Conservation (phyloP, 345 rosid species). For the Salix caprea region DNA sequence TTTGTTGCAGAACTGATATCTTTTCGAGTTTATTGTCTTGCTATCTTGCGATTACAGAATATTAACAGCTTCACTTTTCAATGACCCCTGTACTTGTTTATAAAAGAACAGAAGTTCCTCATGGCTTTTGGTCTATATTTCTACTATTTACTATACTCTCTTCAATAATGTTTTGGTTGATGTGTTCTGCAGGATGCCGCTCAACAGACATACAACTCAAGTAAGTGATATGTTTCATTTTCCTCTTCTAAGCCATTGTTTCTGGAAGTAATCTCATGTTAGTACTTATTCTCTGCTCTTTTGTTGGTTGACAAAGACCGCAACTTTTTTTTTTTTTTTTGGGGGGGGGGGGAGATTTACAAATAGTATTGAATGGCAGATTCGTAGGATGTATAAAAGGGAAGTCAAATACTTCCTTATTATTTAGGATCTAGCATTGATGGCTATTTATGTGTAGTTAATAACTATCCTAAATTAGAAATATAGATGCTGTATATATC, state of each 20-base stretch:
- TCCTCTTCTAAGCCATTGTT: background rate
- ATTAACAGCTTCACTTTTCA: too few relatives aligned
- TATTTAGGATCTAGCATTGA: too few relatives aligned
- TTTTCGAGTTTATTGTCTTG: background rate
- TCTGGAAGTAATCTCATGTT: background rate
- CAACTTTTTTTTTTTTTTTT: too few relatives aligned
- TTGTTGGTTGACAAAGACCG: too few relatives aligned
- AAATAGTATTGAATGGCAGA: too few relatives aligned
- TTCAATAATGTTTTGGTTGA: background rate
- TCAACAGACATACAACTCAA: slow-evolving; percentile 62
- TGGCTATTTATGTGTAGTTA: too few relatives aligned
- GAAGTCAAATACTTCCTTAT: too few relatives aligned
- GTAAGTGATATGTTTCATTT: slow-evolving; percentile 32
- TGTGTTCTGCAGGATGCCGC: slow-evolving; percentile 50
- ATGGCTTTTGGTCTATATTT: background rate
- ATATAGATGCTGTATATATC: too few relatives aligned
- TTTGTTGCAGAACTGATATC: background rate
- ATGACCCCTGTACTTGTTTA: too few relatives aligned
- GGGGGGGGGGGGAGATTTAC: too few relatives aligned
- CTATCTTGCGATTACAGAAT: background rate
- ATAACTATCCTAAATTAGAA: too few relatives aligned
- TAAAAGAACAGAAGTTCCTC: background rate
- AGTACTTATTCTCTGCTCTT: background rate
- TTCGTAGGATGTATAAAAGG: too few relatives aligned
- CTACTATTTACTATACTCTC: background rate